Conservation (phyloP, 179 eudicot genomes). For the Amaranthus tricolor region DNA sequence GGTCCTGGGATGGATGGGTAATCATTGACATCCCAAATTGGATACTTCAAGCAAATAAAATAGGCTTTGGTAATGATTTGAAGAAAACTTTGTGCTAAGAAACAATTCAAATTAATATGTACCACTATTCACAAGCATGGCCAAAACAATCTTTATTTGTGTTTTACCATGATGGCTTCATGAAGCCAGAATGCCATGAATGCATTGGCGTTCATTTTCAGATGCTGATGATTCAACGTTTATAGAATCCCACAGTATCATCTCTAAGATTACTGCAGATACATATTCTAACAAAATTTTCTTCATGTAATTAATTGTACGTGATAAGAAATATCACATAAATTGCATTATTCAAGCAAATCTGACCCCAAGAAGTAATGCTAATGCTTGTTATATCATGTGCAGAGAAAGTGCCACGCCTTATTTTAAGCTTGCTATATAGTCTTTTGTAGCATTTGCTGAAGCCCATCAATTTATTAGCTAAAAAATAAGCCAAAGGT, state of each 20-base stretch:
- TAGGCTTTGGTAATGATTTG: not conserved
- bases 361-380: not conserved
- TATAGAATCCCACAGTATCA: not conserved
- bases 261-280: not conserved
- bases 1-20: not conserved
- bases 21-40: not conserved
- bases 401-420: not conserved
- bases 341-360: not conserved
- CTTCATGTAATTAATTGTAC: not conserved
- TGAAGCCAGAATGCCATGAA: not conserved
- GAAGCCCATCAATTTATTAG: not conserved
- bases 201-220: not conserved
- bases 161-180: not conserved
- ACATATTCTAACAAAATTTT: not conserved
- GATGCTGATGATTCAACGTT: not conserved
- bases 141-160: not conserved
- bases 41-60: not conserved
- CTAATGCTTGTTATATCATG: not conserved
- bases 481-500: not conserved
- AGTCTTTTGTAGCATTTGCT: not conserved
- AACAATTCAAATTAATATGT: not conserved
- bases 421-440: not conserved
- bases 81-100: not conserved
- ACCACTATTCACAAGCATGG: not conserved
- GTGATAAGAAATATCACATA: not conserved